These are phyloP conservation scores for Lasiodiplodia hormozganensis DNA, from an alignment of 2,329 filamentous ascomycete species.

Conservation along the genomic window DNA sequence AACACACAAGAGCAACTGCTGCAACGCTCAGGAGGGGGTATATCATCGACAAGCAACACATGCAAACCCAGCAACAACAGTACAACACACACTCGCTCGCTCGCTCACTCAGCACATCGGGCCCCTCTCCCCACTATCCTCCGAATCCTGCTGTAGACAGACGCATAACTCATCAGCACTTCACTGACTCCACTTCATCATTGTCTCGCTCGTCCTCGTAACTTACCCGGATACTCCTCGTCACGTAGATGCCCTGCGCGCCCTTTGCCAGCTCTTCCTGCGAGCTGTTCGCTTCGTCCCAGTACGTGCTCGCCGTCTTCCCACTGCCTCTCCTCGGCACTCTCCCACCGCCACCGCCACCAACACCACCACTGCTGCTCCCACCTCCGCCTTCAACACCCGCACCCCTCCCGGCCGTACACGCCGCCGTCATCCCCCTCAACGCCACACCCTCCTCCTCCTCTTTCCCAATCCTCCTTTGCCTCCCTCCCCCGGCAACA, in stretches of 20 bases:
- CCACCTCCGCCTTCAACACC: background rate
- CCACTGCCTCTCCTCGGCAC: background rate
- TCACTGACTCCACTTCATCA: background rate
- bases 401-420: background rate
- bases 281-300: conserved; percentile 13
- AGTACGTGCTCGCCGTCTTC: conserved; percentile 11
- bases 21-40: background rate
- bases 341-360: background rate
- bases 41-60: background rate
- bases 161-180: background rate
- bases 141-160: background rate
- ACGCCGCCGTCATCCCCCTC: background rate
- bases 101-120: background rate
- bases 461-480: background rate
- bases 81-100: background rate
- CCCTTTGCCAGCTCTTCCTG: conserved; percentile 19
- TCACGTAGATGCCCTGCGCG: conserved; percentile 14
- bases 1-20: background rate
- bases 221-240: conserved; percentile 25
- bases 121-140: conserved; percentile 1
- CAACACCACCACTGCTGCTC: background rate
- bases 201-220: background rate
- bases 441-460: background rate
- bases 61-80: background rate
- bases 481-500: background rate